phyloP scores from a whole-genome alignment of 768 basidiomycete species.

The Mrakia gelida region DNA sequence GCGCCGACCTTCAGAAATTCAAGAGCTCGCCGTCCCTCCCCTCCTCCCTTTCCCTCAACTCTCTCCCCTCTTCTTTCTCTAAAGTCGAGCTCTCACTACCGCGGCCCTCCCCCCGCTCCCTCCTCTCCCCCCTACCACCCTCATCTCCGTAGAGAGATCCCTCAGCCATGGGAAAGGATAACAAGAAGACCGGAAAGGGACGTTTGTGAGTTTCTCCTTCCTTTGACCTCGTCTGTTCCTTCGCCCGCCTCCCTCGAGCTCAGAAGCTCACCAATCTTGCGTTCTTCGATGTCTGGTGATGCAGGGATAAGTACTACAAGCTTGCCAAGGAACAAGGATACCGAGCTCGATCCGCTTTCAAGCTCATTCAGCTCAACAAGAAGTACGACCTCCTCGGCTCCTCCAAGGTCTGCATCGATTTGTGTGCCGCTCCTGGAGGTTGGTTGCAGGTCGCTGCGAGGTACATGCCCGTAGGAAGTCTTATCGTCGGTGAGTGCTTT shows the following conservation, averaged over 20 bases:
- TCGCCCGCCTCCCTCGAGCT: neutral
- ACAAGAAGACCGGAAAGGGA: constrained; percentile 71
- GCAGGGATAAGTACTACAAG: constrained; percentile 79
- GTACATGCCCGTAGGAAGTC: constrained; percentile 87
- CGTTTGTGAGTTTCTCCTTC: constrained; percentile 29
- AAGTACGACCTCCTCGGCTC: constrained; percentile 86
- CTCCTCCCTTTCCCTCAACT: neutral
- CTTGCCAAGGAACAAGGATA: constrained; percentile 88
- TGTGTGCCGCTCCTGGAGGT: constrained; percentile 97
- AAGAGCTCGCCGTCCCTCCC: neutral
- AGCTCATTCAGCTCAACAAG: constrained; percentile 96
- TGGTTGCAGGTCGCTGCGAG: constrained; percentile 99
- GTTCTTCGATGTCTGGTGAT: constrained; percentile 29
- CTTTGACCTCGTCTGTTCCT: constrained; percentile 31
- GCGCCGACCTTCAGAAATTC: neutral
- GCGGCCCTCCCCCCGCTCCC: constrained; percentile 1
- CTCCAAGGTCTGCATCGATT: constrained; percentile 85
- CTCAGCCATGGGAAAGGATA: constrained; percentile 62
- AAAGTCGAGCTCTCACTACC: neutral
- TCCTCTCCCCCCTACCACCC: neutral
- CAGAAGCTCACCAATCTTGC: neutral
- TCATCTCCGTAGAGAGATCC: neutral
- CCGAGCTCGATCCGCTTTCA: constrained; percentile 94
- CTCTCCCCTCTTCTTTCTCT: neutral
- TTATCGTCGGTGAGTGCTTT: constrained; percentile 69